A percentile compares a stretch with the other conserved stretches of the same genome.
phyloP scores from a whole-genome alignment of 2,329 filamentous ascomycete species.

The Tolypocladium sp. region DNA sequence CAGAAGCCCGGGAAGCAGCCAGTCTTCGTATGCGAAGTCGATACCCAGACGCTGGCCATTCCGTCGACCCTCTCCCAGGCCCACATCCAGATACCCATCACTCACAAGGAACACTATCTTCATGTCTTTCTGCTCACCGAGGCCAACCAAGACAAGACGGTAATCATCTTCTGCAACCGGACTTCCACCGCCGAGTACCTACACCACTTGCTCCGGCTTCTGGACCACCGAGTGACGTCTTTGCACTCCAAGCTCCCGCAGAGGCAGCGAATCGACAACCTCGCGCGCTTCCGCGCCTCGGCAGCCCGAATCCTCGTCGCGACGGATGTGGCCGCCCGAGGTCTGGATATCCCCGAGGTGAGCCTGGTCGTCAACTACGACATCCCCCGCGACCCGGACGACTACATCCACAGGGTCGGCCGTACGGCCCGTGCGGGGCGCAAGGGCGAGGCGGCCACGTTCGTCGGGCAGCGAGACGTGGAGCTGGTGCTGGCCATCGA shows the following conservation, averaged over 20 bases:
- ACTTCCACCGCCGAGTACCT: conserved; percentile 82
- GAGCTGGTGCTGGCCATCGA: conserved; percentile 88
- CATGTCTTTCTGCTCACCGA: conserved; percentile 80
- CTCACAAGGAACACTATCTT: conserved; percentile 89
- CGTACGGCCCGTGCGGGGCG: conserved; percentile 89
- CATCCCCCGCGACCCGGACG: conserved; percentile 88
- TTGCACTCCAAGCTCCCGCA: conserved; percentile 84
- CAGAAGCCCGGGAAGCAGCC: conserved; percentile 59
- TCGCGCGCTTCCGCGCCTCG: conserved; percentile 82
- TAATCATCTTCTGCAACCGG: conserved; percentile 92
- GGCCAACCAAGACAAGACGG: conserved; percentile 62
- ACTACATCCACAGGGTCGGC: conserved; percentile 95
- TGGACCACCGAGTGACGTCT: conserved; percentile 84
- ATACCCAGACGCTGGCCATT: conserved; percentile 65
- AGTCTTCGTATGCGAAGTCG: conserved; percentile 83
- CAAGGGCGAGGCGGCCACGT: conserved; percentile 70
- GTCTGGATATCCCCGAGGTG: conserved; percentile 91
- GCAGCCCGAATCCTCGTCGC: conserved; percentile 87
- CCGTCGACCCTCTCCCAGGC: conserved; percentile 74
- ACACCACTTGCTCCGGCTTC: conserved; percentile 75
- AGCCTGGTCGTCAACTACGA: conserved; percentile 91
- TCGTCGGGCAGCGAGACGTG: conserved; percentile 90
- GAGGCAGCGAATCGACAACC: conserved; percentile 73
- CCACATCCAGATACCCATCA: conserved; percentile 81
- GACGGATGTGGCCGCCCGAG: conserved; percentile 88